Percentiles rank a stretch among this genome's conserved stretches.
phyloP scores from a whole-genome alignment of 2,329 filamentous ascomycete species.

The Aspergillus hiratsukae region DNA sequence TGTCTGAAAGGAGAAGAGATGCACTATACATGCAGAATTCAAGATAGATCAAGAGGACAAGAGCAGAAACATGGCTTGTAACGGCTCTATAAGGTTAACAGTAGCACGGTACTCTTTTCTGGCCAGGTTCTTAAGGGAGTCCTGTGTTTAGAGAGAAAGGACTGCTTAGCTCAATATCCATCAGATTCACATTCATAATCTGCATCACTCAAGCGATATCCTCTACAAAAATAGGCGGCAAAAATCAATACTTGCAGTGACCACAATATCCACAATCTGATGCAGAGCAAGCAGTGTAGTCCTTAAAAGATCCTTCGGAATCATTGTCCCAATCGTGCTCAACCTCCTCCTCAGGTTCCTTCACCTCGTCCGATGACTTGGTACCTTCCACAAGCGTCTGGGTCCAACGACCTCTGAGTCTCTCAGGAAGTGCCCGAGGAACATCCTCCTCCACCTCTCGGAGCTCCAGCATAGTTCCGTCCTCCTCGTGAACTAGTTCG shows the following conservation, averaged over 20 bases:
- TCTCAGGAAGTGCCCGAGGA: neutral
- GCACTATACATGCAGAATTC: too few species aligned
- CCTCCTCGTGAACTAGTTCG: constrained; percentile 23
- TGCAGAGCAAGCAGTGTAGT: neutral
- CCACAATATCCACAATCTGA: neutral
- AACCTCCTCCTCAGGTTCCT: neutral
- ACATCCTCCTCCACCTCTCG: neutral
- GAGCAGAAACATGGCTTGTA: too few species aligned
- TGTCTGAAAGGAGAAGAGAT: too few species aligned
- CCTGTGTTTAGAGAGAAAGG: too few species aligned
- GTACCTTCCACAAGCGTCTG: neutral
- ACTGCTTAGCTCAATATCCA: too few species aligned
- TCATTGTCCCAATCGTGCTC: neutral
- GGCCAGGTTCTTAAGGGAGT: too few species aligned
- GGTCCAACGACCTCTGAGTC: neutral
- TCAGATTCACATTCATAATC: too few species aligned
- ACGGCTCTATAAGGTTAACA: too few species aligned
- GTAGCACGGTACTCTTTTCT: too few species aligned
- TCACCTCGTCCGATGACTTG: neutral
- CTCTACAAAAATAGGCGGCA: too few species aligned
- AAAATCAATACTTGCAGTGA: neutral
- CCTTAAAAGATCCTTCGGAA: neutral
- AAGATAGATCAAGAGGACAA: too few species aligned
- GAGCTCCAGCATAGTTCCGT: constrained; percentile 30
- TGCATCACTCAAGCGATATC: too few species aligned